phyloP scores from a whole-genome alignment of 2,329 filamentous ascomycete species.

The Epichloe sylvatica region DNA sequence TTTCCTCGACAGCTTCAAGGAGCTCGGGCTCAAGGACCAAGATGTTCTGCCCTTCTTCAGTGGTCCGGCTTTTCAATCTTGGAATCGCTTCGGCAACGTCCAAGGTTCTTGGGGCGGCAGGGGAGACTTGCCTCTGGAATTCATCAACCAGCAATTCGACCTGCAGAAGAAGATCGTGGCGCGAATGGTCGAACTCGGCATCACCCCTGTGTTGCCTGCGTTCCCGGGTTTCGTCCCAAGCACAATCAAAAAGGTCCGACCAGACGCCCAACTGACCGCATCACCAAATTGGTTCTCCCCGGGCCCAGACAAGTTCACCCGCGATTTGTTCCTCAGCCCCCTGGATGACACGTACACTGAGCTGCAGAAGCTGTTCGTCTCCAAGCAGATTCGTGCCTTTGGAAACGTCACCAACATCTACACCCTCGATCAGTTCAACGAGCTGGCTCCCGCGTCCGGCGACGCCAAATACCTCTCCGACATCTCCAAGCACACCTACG shows the following conservation, averaged over 20 bases:
- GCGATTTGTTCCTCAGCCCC: slow-evolving; percentile 34
- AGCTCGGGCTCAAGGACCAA: slow-evolving; percentile 27
- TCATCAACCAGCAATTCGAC: slow-evolving; percentile 33
- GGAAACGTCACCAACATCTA: slow-evolving; percentile 35
- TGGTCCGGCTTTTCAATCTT: slow-evolving; percentile 36
- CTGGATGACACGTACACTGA: slow-evolving; percentile 27
- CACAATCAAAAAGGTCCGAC: slow-evolving; percentile 25
- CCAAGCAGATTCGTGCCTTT: slow-evolving; percentile 30
- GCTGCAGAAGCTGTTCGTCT: slow-evolving; percentile 31
- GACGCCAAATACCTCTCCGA: slow-evolving; percentile 25
- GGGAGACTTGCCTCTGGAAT: slow-evolving; percentile 25
- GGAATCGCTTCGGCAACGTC: slow-evolving; percentile 42
- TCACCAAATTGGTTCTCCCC: slow-evolving; percentile 26
- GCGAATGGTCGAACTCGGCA: slow-evolving; percentile 37
- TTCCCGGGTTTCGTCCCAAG: slow-evolving; percentile 37
- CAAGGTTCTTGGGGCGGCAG: slow-evolving; percentile 33
- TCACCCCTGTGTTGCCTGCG: slow-evolving; percentile 36
- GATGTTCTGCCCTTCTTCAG: slow-evolving; percentile 34
- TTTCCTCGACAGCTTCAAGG: slow-evolving; percentile 31
- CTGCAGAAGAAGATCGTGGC: slow-evolving; percentile 33
- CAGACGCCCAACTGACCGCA: slow-evolving; percentile 28
- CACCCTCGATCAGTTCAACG: slow-evolving; percentile 39
- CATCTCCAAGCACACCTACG: slow-evolving; percentile 25
- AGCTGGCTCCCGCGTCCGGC: slow-evolving; percentile 33
- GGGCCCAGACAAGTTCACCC: slow-evolving; percentile 23